Evolutionary conservation across 768 basidiomycete species (phyloP).

Genomic region (Boletus rubescentipes): DNA sequence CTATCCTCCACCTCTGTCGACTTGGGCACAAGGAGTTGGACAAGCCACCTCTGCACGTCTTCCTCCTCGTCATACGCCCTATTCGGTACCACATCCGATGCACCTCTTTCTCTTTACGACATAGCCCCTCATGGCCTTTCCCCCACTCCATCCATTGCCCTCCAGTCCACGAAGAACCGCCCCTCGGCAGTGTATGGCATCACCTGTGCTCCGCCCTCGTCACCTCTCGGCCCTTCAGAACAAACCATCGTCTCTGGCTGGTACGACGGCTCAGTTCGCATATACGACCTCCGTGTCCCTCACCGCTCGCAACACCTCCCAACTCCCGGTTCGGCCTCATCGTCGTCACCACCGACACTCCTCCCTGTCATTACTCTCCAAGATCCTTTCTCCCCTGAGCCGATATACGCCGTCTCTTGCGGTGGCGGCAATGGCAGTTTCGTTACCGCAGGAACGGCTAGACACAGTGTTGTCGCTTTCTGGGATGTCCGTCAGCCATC

Average conservation of each 20-base stretch:
- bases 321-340: not conserved
- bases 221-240: constrained; percentile 69
- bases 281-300: constrained; percentile 70
- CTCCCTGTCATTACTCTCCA: constrained; percentile 57
- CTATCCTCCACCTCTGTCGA: constrained; percentile 35
- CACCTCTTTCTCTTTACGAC: constrained; percentile 57
- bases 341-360: constrained; percentile 36
- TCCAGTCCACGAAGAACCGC: constrained; percentile 39
- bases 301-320: constrained; percentile 15
- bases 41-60: constrained; percentile 52
- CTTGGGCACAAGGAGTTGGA: constrained; percentile 60
- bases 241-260: constrained; percentile 76
- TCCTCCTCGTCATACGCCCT: constrained; percentile 60
- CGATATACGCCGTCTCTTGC: constrained; percentile 73
- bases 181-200: constrained; percentile 74
- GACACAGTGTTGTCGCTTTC: constrained; percentile 75
- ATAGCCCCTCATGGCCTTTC: constrained; percentile 50
- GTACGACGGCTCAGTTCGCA: constrained; percentile 73
- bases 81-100: constrained; percentile 60
- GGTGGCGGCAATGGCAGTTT: constrained; percentile 69
- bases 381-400: constrained; percentile 70
- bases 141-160: constrained; percentile 45
- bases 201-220: constrained; percentile 54
- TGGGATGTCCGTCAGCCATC: constrained; percentile 73
- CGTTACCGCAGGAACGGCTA: constrained; percentile 73